Evolutionary conservation across 2,329 filamentous ascomycete genomes (phyloP).

Genomic region (Escovopsis sp.): DNA sequence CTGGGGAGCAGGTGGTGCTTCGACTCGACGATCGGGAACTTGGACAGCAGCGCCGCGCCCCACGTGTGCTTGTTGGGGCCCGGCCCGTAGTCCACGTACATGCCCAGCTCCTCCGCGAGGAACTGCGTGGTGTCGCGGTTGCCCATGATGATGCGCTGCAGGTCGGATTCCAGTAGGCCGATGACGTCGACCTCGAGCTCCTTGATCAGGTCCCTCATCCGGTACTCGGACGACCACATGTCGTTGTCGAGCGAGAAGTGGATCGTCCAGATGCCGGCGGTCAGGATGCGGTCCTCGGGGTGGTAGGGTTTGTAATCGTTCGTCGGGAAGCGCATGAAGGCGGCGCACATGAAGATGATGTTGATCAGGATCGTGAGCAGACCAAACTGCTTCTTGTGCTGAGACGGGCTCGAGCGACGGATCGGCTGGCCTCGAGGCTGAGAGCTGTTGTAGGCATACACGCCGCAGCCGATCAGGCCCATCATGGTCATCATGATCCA

Average conservation of each 20-base stretch:
- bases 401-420: slow-evolving; percentile 18
- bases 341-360: slow-evolving; percentile 62
- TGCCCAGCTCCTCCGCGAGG: slow-evolving; percentile 87
- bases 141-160: slow-evolving; percentile 98
- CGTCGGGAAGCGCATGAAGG: slow-evolving; percentile 81
- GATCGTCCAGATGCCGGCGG: slow-evolving; percentile 96
- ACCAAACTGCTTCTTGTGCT: slow-evolving; percentile 38
- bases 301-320: slow-evolving; percentile 91
- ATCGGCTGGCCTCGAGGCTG: slow-evolving; percentile 26
- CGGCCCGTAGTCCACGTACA: slow-evolving; percentile 96
- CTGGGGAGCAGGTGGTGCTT: slow-evolving; percentile 91
- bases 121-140: slow-evolving; percentile 94
- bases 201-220: slow-evolving; percentile 80
- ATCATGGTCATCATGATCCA: slow-evolving; percentile 88
- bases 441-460: slow-evolving; percentile 53
- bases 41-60: slow-evolving; percentile 84
- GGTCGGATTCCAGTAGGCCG: slow-evolving; percentile 83
- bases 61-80: slow-evolving; percentile 98
- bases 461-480: slow-evolving; percentile 68
- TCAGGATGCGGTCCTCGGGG: slow-evolving; percentile 70
- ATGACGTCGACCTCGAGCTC: slow-evolving; percentile 96
- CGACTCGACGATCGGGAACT: slow-evolving; percentile 94
- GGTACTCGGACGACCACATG: slow-evolving; percentile 95
- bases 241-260: slow-evolving; percentile 97
- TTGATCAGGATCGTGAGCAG: slow-evolving; percentile 59